Percentiles rank a stretch among this genome's conserved stretches.
Conservation (phyloP, 768 basidiomycete species). For the Filobasidium floriforme region DNA sequence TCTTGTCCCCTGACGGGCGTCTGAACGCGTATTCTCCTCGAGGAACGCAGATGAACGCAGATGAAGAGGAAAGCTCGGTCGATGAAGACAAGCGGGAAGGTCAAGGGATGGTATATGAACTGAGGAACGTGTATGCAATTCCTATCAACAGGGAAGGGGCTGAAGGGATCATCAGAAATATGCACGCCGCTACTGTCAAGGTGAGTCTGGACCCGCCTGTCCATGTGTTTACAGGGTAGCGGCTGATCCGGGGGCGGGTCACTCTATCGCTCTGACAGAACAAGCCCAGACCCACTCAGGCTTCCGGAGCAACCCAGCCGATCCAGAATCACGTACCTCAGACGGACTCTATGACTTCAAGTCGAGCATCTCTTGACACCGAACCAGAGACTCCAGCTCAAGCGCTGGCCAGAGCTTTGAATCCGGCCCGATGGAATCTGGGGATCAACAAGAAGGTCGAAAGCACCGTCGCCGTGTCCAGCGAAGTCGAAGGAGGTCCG, state of each 20-base stretch:
- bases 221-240: background rate
- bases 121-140: slow-evolving; percentile 35
- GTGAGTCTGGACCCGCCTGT: background rate
- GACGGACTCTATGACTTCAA: background rate
- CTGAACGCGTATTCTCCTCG: background rate
- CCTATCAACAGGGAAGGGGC: slow-evolving; percentile 26
- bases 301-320: background rate
- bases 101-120: slow-evolving; percentile 26
- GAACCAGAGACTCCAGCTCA: slow-evolving; percentile 15
- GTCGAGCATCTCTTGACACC: background rate
- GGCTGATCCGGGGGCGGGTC: slow-evolving; percentile 2
- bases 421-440: slow-evolving; percentile 12
- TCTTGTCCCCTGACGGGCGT: slow-evolving; percentile 20
- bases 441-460: slow-evolving; percentile 10
- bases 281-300: slow-evolving; percentile 8
- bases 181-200: slow-evolving; percentile 15
- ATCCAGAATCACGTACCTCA: background rate
- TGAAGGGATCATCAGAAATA: slow-evolving; percentile 16
- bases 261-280: background rate
- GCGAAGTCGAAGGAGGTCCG: background rate
- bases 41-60: background rate
- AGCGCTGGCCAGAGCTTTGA: slow-evolving; percentile 16
- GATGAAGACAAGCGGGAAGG: background rate
- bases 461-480: background rate
- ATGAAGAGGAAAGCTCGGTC: background rate